phyloP scores from a whole-genome alignment of 768 basidiomycete species.

The Hygrophorus pudorinus region DNA sequence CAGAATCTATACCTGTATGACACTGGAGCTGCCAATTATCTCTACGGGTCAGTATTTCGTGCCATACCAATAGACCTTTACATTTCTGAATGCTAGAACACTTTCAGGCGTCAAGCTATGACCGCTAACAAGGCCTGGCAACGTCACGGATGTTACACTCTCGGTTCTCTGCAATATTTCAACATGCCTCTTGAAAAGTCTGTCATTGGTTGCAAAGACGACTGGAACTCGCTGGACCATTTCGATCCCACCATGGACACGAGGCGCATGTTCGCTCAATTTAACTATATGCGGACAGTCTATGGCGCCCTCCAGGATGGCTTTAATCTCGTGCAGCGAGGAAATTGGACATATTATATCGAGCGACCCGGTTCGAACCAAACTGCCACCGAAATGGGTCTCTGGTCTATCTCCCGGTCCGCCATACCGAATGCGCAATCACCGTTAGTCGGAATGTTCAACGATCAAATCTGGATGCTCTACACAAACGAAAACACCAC shows the following conservation, averaged over 20 bases:
- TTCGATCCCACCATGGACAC: slow-evolving; percentile 84
- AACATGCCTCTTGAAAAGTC: slow-evolving; percentile 81
- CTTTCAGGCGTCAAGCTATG: slow-evolving; percentile 82
- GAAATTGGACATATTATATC: slow-evolving; percentile 78
- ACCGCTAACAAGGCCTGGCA: slow-evolving; percentile 79
- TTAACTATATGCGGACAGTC: slow-evolving; percentile 54
- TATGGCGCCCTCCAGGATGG: slow-evolving; percentile 82
- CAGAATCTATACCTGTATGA: slow-evolving; percentile 85
- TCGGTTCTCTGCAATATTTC: slow-evolving; percentile 89
- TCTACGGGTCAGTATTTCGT: slow-evolving; percentile 55
- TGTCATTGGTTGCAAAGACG: slow-evolving; percentile 75
- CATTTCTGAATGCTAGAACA: slow-evolving; percentile 2
- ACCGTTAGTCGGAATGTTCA: slow-evolving; percentile 41
- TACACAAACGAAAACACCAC: slow-evolving; percentile 82
- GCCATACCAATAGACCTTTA: neutral
- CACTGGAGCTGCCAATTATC: slow-evolving; percentile 84
- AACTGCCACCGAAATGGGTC: slow-evolving; percentile 76
- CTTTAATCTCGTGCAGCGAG: slow-evolving; percentile 70
- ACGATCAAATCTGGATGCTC: slow-evolving; percentile 72
- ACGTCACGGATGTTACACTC: slow-evolving; percentile 83
- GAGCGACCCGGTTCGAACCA: slow-evolving; percentile 77
- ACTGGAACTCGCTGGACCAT: slow-evolving; percentile 91
- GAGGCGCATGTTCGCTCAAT: slow-evolving; percentile 64
- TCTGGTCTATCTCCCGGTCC: slow-evolving; percentile 73
- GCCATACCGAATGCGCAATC: slow-evolving; percentile 50